A percentile compares a stretch with the other conserved stretches of the same genome.
Conservation (phyloP, 768 basidiomycete species). For the Suillus subaureus region DNA sequence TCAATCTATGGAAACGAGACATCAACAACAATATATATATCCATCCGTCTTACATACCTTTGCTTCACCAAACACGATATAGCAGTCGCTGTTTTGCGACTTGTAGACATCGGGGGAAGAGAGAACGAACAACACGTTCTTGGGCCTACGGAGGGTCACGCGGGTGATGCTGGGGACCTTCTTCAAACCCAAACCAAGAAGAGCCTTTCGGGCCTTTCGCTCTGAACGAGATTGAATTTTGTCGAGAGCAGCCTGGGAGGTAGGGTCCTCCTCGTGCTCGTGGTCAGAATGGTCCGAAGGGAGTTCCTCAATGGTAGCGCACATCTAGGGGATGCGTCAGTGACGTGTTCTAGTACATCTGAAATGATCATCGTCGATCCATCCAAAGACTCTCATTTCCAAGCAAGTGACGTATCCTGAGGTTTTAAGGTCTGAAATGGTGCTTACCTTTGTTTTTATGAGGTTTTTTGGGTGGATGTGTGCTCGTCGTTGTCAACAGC, state of each 20-base stretch:
- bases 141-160: conserved; percentile 92
- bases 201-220: conserved; percentile 93
- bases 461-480: conserved; percentile 14
- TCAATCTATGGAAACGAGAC: conserved; percentile 56
- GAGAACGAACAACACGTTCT: conserved; percentile 95
- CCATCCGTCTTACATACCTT: conserved; percentile 50
- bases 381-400: conserved; percentile 13
- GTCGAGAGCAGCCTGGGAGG: conserved; percentile 81
- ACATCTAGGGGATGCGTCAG: conserved; percentile 54
- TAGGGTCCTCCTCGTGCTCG: conserved; percentile 83
- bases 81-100: conserved; percentile 91
- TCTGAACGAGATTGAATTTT: conserved; percentile 95
- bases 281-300: conserved; percentile 78
- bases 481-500: conserved; percentile 38
- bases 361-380: conserved; percentile 29
- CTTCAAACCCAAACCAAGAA: conserved; percentile 89
- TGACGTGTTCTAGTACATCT: conserved; percentile 31
- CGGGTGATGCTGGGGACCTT: conserved; percentile 91
- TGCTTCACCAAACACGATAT: conserved; percentile 99
- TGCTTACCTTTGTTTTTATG: conserved; percentile 26
- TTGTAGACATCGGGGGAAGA: conserved; percentile 97
- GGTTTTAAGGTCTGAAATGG: background rate
- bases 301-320: conserved; percentile 84
- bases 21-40: background rate
- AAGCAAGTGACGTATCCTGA: background rate